Evolutionary conservation across 257 asterid genomes (phyloP).

Genomic region (Marsdenia floribunda): DNA sequence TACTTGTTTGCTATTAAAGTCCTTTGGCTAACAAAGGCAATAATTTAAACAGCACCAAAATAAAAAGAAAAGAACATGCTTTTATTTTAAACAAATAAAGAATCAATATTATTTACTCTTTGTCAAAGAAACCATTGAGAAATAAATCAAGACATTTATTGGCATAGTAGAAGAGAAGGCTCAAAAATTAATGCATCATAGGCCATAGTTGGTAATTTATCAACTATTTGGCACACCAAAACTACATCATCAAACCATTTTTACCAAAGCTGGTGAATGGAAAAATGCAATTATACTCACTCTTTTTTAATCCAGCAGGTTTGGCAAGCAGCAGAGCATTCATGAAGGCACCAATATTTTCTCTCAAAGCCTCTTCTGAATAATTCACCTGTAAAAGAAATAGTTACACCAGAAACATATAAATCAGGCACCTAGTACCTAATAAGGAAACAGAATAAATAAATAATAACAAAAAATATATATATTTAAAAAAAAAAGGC

Average conservation of each 20-base stretch:
- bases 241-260: background rate
- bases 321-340: conserved; percentile 85
- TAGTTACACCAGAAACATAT: conserved; percentile 7
- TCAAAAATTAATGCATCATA: background rate
- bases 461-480: background rate
- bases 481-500: background rate
- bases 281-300: conserved; percentile 47
- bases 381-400: conserved; percentile 57
- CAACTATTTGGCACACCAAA: background rate
- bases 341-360: conserved; percentile 84
- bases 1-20: background rate
- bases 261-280: background rate
- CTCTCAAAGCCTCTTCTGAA: conserved; percentile 72
- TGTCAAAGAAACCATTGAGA: background rate
- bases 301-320: conserved; percentile 91
- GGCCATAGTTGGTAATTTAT: background rate
- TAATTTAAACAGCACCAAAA: background rate
- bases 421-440: background rate
- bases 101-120: background rate
- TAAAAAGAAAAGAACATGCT: no score
- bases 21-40: background rate
- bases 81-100: no score
- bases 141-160: background rate
- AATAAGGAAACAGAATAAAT: background rate
- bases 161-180: background rate